A percentile compares a stretch with the other conserved stretches of the same genome.
These are phyloP conservation scores for Botrytis aclada DNA, from an alignment of 2,329 filamentous ascomycete species.

Conservation along the genomic window DNA sequence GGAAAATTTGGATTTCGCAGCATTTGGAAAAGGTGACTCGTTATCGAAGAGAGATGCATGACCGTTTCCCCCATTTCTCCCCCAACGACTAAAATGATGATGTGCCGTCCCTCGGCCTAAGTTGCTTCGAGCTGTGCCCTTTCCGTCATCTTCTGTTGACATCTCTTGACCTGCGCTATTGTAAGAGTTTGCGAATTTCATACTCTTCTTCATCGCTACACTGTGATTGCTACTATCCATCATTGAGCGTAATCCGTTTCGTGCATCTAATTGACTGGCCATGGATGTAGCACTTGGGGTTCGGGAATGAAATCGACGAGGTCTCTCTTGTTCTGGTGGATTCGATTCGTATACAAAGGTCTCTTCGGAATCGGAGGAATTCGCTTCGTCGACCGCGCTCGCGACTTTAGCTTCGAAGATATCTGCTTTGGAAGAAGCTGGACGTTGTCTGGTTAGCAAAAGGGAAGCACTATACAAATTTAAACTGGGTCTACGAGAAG, in stretches of 20 bases:
- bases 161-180: constrained; percentile 53
- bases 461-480: constrained; percentile 42
- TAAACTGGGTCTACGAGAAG: constrained; percentile 41
- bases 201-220: constrained; percentile 44
- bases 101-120: constrained; percentile 62
- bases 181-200: constrained; percentile 88
- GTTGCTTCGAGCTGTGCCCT: constrained; percentile 58
- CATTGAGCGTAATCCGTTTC: constrained; percentile 50
- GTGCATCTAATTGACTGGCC: constrained; percentile 64
- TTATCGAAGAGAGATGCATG: constrained; percentile 72
- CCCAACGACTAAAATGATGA: constrained; percentile 77
- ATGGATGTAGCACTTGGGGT: constrained; percentile 92
- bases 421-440: constrained; percentile 91
- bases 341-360: constrained; percentile 99
- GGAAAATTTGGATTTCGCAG: constrained; percentile 60
- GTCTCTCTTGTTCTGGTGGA: constrained; percentile 65
- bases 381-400: constrained; percentile 90
- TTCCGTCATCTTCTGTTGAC: constrained; percentile 61
- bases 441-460: constrained; percentile 46
- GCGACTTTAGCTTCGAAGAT: constrained; percentile 97
- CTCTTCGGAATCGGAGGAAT: constrained; percentile 96
- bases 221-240: background rate
- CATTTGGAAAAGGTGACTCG: constrained; percentile 73
- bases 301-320: constrained; percentile 78
- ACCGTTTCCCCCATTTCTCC: constrained; percentile 63